Percentiles rank a stretch among this genome's conserved stretches.
Evolutionary conservation across 768 basidiomycete genomes (phyloP).

Genomic region (Favolaschia claudopus): DNA sequence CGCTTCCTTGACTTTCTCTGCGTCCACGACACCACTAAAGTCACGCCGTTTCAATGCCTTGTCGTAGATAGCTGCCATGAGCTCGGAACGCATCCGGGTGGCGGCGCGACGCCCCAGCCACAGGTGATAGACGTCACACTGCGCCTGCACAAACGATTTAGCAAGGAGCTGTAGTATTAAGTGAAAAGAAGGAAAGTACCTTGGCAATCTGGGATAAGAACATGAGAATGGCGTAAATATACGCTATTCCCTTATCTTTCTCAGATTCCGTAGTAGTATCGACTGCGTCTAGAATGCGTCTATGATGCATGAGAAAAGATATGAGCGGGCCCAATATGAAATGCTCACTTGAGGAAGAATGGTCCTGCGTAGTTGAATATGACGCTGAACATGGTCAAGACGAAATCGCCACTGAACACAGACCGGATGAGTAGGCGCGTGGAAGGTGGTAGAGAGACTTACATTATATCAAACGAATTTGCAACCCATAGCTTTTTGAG

Average conservation of each 20-base stretch:
- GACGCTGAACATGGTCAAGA: constrained; percentile 72
- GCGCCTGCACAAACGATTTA: constrained; percentile 42
- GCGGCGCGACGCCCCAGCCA: constrained; percentile 83
- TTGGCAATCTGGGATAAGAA: constrained; percentile 68
- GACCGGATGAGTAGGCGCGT: background rate
- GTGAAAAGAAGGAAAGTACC: constrained; percentile 38
- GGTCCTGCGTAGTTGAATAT: constrained; percentile 82
- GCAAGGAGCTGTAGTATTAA: constrained; percentile 43
- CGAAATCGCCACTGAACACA: constrained; percentile 62
- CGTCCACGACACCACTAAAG: constrained; percentile 75
- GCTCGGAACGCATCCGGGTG: constrained; percentile 75
- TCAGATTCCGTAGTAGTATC: constrained; percentile 50
- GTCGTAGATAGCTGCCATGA: constrained; percentile 89
- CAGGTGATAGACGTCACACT: constrained; percentile 77
- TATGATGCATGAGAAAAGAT: background rate
- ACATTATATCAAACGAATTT: constrained; percentile 20
- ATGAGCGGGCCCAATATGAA: background rate
- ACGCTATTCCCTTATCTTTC: constrained; percentile 65
- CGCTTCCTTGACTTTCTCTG: constrained; percentile 20
- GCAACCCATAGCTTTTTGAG: constrained; percentile 13
- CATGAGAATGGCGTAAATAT: constrained; percentile 81
- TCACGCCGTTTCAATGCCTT: constrained; percentile 88
- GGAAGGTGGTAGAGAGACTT: background rate
- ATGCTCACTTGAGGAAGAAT: constrained; percentile 79
- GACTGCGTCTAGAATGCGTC: constrained; percentile 35